Evolutionary conservation across 2,329 filamentous ascomycete genomes (phyloP).

Genomic region (Sporothrix dimorphospora): DNA sequence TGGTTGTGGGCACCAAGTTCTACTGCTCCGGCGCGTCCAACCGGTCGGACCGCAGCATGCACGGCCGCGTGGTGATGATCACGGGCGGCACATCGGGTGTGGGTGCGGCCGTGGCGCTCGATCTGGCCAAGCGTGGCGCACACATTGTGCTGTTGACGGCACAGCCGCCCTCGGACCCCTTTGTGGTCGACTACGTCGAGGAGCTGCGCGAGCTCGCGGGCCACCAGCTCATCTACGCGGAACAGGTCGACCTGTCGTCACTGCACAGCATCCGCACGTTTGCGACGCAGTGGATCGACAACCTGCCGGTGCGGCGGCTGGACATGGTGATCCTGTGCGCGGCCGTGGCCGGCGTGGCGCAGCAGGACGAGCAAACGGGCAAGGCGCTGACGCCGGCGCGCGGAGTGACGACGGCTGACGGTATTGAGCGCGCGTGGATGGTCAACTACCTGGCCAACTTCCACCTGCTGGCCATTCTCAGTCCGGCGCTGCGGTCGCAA

Average conservation of each 20-base stretch:
- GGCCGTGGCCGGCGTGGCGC: constrained; percentile 44
- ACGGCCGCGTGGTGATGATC: constrained; percentile 90
- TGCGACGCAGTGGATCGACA: constrained; percentile 98
- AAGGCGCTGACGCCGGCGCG: constrained; percentile 38
- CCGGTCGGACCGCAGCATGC: constrained; percentile 78
- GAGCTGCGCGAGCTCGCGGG: constrained; percentile 76
- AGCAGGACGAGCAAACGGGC: constrained; percentile 50
- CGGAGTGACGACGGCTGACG: constrained; percentile 67
- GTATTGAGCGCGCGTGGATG: constrained; percentile 88
- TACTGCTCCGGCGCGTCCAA: constrained; percentile 79
- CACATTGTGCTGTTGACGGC: constrained; percentile 90
- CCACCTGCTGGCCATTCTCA: constrained; percentile 88
- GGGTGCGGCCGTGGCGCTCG: constrained; percentile 73
- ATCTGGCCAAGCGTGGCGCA: constrained; percentile 79
- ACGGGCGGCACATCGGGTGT: constrained; percentile 95
- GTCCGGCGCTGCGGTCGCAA: constrained; percentile 85
- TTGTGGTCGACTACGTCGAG: constrained; percentile 89
- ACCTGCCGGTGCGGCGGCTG: constrained; percentile 81
- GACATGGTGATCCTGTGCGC: constrained; percentile 92
- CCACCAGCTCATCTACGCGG: constrained; percentile 91
- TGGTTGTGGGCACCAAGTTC: constrained; percentile 62
- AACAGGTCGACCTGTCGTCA: constrained; percentile 87
- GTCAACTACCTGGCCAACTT: constrained; percentile 96
- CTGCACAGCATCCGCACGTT: constrained; percentile 91
- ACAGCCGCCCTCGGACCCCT: constrained; percentile 78